Conservation (phyloP, 495 filamentous ascomycete genomes). For the Neurospora hispaniola region DNA sequence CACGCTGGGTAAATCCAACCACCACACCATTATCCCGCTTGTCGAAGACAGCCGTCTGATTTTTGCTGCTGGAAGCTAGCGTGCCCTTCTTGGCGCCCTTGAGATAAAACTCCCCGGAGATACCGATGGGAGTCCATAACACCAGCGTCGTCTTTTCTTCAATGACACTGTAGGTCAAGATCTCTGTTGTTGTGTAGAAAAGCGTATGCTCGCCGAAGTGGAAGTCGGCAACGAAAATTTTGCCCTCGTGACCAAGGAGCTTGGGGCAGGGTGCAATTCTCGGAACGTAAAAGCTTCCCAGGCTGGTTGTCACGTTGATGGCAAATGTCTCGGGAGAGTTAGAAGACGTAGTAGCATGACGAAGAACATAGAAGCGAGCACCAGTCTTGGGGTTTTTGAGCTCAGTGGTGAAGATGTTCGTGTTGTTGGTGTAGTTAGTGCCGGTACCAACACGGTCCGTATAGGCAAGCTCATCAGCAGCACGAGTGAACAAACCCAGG, state of each 20-base stretch:
- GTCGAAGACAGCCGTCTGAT: background rate
- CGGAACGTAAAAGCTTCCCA: background rate
- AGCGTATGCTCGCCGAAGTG: background rate
- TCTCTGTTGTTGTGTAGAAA: constrained; percentile 1
- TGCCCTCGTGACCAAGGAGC: background rate
- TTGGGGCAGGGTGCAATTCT: background rate
- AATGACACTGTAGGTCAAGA: constrained; percentile 1
- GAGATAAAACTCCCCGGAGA: constrained; percentile 1
- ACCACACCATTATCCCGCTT: background rate
- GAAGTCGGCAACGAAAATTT: background rate
- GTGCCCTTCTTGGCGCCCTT: background rate
- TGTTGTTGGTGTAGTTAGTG: constrained; percentile 34
- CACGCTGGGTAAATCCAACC: background rate
- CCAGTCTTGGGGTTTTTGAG: constrained; percentile 46
- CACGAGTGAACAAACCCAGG: constrained; percentile 44
- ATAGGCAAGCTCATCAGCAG: constrained; percentile 32
- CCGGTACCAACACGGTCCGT: constrained; percentile 34
- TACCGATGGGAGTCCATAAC: background rate
- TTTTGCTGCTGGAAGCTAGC: background rate
- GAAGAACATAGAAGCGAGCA: constrained; percentile 46
- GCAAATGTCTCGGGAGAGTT: constrained; percentile 39
- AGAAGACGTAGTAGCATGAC: constrained; percentile 38
- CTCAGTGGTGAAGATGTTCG: constrained; percentile 35
- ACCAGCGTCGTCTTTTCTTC: background rate
- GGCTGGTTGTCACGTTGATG: constrained; percentile 4